Evolutionary conservation across 2,329 filamentous ascomycete species (phyloP), one percentile per base, ranked within the genome.

Genomic region (Geosmithia putterillii): DNA sequence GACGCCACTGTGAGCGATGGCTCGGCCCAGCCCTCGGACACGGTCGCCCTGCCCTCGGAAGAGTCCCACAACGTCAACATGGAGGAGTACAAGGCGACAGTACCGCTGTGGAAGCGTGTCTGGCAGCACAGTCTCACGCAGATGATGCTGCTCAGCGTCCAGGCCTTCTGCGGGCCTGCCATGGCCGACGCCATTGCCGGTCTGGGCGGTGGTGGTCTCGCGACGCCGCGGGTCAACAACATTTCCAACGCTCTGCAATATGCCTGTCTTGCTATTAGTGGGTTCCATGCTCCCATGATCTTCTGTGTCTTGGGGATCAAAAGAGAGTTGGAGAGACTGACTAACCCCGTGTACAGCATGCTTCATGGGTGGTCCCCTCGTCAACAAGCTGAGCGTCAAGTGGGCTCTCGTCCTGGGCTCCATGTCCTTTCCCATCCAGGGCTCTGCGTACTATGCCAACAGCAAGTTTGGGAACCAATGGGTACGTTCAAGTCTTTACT

Each of bases 401-500:
- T 69, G 66, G 66, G 57, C 65, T 8, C 47, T 69, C 25, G 64
- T 69, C 7, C 58, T 69, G 36, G 38, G 38, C 17, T 39, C 38
- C 22, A 57, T 58, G 37, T 64, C 62, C 0, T 69, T 70, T 37
- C 66, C 66, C 7, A 67, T 69, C 28, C 58, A 59, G 18, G 66
- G 66, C 4, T 69, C 66, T 0, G 64, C 65, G 9, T 70, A 69
- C 47, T 70, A 70, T 49, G 66, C 62, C 51, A 70, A 69, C 38
- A 67, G 63, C 52, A 68, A 68, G 48, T 69, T 66, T 45, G 66
- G 66, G 4, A 69, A 59, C 37, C 65, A 69, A 52, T 69, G 66
- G 65, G 65, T 67, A 42, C 48, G 65, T 48, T 42, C 19, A 38
- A 38, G 4, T 12, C 23, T 28, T 12, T n/a, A 14, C 7, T 18